Evolutionary conservation across 345 rosid species (phyloP), one percentile per base, ranked within the genome.

Genomic region (Salix udensis): DNA sequence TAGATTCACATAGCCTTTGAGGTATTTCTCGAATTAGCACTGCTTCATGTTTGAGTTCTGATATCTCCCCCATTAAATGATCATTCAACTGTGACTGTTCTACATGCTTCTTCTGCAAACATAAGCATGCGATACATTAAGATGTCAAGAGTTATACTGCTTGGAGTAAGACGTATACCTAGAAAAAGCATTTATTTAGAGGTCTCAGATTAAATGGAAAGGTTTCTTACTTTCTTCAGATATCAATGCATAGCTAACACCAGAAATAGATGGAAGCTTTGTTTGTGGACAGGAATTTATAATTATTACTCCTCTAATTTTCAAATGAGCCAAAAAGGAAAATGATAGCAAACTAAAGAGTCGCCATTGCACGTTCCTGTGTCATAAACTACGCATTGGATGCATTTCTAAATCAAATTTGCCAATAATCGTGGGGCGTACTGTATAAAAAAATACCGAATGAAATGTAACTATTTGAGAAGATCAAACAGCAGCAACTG

Each of bases 31-130:
- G 80, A 72, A 81, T 28, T 14, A 53, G 52, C 61, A 73, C 69
- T 60, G 73, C 78, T 85, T 95, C 87, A 82, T 86, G 85, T 83
- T 81, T 89, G 76, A 91, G 89, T 82, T 89, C 84, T 70, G 89
- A 82, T 71, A 91, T 75, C 88, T 96, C 92, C 78, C 78, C 85
- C 81, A 71, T 82, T 76, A 93, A 74, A 81, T 79, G 82, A 44
- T 77, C 85, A 79, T 89, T 91, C 75, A 86, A 18, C 50, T 60
- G 77, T 66, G 84, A 73, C 70, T 91, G 92, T 77, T 91, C 92
- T 21, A 75, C 80, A 82, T 86, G 81, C 81, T 87, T 90, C 75
- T 81, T 85, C 99, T 96, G 91, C 40, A 26, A 79, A 71, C 46
- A 67, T 76, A 74, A 53, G 52, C 69, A 42, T 62, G 77, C 77